These are phyloP conservation scores for Saprolegnia parasitica DNA, from an alignment of 352 stramenopile species.

Conservation along the genomic window DNA sequence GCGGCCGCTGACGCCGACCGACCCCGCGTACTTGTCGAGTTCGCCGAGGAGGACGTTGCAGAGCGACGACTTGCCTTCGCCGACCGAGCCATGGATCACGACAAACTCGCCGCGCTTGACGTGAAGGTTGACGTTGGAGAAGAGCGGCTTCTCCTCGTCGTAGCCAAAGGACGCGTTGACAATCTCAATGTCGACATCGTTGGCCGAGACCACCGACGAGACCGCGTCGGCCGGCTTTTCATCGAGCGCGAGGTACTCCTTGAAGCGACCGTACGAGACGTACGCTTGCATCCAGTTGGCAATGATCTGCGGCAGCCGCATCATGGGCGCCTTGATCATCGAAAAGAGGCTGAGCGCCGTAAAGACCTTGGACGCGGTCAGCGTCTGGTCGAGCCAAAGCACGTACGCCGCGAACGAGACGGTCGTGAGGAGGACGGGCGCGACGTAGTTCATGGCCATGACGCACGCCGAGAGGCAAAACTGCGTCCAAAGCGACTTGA, in stretches of 20 bases:
- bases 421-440: conserved; percentile 32
- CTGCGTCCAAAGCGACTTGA: conserved; percentile 20
- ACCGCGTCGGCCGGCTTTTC: conserved; percentile 29
- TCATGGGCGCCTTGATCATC: conserved; percentile 30
- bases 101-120: conserved; percentile 46
- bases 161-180: conserved; percentile 34
- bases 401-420: conserved; percentile 31
- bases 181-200: conserved; percentile 31
- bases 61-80: conserved; percentile 24
- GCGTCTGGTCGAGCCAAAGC: conserved; percentile 21
- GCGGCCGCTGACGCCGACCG: conserved; percentile 7
- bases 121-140: conserved; percentile 30
- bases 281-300: conserved; percentile 29
- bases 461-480: conserved; percentile 19
- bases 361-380: conserved; percentile 32
- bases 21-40: conserved; percentile 18
- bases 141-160: conserved; percentile 21
- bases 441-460: conserved; percentile 27
- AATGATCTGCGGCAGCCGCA: conserved; percentile 28
- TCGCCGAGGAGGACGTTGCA: conserved; percentile 15
- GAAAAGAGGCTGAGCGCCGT: conserved; percentile 32
- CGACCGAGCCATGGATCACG: conserved; percentile 45
- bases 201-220: neutral
- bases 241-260: conserved; percentile 30
- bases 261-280: conserved; percentile 32